Base-by-base conservation (phyloP, 169 alveolate species). In the Fabrea salina region DNA sequence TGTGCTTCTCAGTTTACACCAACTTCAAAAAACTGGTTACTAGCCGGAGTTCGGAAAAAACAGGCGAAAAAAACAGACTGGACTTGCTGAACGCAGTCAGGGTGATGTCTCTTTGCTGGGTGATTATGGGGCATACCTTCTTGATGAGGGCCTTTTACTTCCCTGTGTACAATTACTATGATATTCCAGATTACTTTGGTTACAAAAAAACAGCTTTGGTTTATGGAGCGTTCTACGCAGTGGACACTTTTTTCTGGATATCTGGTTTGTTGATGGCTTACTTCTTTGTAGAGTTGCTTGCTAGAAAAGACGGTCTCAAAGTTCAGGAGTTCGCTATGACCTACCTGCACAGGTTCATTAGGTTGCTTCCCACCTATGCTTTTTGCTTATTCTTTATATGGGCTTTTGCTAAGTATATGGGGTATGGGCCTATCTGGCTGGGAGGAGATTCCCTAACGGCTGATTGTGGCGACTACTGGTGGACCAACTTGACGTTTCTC, bases 391-490 rank as follows among this genome's bases (percentile, higher is more conserved):
- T 27, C 37, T 70, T 70, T 70, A 22, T 25, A 6, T 39, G 81
- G 78, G 47, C 44, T 1, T 22, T 82, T n/a, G 30, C 53, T 27
- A 75, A 64, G 16, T 82, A 80, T 44, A n/a, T 82, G 22, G 91
- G 91, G 33, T 25, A 25, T 47, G 79, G 79, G 3, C 79, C 79
- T 0, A 22, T 47, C n/a, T 70, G 79, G 68, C 11, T 22, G 2
- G 40, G 13, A 19, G 49, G 25, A 13, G 66, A 70, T 4, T 22
- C 22, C 13, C 16, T 50, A 22, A 19, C 19, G 41, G 27, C 25
- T 16, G 47, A 11, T 4, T 89, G 94, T 61, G 50, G 66, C 32
- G 74, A 68, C 2, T 83, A 83, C 58, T 89, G 94, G 94, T 89
- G 90, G 90, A 75, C 86, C 1, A 71, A 83, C 76, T 13, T 75